A percentile compares a stretch with the other conserved stretches of the same genome.
These are phyloP conservation scores for Sclerotinia subarctica DNA, from an alignment of 2,329 filamentous ascomycete species.

Conservation along the genomic window DNA sequence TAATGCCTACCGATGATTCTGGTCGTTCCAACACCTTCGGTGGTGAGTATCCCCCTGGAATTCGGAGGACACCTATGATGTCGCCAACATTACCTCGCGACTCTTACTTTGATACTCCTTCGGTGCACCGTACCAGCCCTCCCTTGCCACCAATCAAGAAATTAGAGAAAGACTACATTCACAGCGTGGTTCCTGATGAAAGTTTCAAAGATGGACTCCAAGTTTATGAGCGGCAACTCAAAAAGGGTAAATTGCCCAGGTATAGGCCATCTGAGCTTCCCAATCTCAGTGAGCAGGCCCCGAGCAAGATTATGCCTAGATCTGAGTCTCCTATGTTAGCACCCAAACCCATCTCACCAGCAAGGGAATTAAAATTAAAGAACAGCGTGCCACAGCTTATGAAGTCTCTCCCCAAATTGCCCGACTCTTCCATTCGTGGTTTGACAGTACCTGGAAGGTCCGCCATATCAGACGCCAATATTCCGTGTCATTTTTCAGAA, in stretches of 20 bases:
- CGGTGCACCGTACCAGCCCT: slow-evolving; percentile 13
- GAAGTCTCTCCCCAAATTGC: slow-evolving; percentile 38
- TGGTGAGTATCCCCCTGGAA: slow-evolving; percentile 4
- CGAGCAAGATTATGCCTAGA: slow-evolving; percentile 28
- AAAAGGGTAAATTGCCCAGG: slow-evolving; percentile 1
- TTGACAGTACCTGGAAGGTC: slow-evolving; percentile 12
- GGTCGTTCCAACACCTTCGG: slow-evolving; percentile 14
- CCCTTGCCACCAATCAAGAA: slow-evolving; percentile 22
- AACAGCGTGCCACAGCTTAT: slow-evolving; percentile 39
- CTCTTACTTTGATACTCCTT: slow-evolving; percentile 15
- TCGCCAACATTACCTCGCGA: slow-evolving; percentile 28
- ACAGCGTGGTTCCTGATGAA: background rate
- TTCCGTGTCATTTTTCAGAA: slow-evolving; percentile 23
- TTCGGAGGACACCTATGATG: slow-evolving; percentile 24
- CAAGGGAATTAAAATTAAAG: slow-evolving; percentile 37
- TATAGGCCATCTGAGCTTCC: slow-evolving; percentile 21
- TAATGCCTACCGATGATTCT: slow-evolving; percentile 23
- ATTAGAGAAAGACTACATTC: background rate
- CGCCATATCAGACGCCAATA: slow-evolving; percentile 6
- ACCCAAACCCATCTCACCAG: slow-evolving; percentile 39
- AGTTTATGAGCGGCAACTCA: slow-evolving; percentile 11
- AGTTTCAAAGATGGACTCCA: background rate
- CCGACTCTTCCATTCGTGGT: slow-evolving; percentile 23
- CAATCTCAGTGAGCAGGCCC: slow-evolving; percentile 28
- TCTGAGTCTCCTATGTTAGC: slow-evolving; percentile 37